Base-by-base conservation (phyloP, 2,329 filamentous ascomycete species). In the Fusarium musae region DNA sequence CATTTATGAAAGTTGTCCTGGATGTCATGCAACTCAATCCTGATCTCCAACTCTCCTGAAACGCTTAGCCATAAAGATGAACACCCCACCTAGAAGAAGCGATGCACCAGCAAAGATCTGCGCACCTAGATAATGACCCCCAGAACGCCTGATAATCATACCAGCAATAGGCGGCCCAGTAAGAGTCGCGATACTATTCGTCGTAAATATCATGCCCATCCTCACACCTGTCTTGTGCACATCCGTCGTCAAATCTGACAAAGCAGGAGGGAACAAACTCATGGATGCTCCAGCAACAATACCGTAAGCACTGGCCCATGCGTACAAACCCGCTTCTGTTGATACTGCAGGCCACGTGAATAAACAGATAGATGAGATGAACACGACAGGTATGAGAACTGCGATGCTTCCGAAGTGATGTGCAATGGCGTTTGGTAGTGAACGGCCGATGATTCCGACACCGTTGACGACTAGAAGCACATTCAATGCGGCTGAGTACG, bases 391-490 rank as follows among this genome's bases (percentile, higher is more conserved):
- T 32, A 59, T 50, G 34, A 59, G 57, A 19, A 50, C 34, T 30
- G 42, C 16, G 26, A 59, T 50, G 19, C 42, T 50, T n/a, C 57
- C 43, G 21, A 39, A 59, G 16, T 39, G 26, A 34, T 67, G 53
- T 6, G 64, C 64, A 1, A 61, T 6, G 12, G 40, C 40, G 11
- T 67, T 67, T 15, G 64, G 63, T 10, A 67, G 40, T 11, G 54
- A 61, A 36, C 64, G 53, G 3, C 53, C 53, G 0, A 67, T 34
- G 4, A 61, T 42, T 16, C 64, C 53, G 7, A 67, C 53, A 5
- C 64, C 53, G 16, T 67, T 67, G 23, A 61, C 53, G 15, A 67
- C 63, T 0, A 67, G 40, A 13, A 67, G 16, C 9, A 67, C 11
- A 17, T 61, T 42, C 3, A 67, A 32, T 10, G 63, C 53, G 3